Conservation (phyloP, 2,329 filamentous ascomycete species). For the Chrysoporthe austroafricana region DNA sequence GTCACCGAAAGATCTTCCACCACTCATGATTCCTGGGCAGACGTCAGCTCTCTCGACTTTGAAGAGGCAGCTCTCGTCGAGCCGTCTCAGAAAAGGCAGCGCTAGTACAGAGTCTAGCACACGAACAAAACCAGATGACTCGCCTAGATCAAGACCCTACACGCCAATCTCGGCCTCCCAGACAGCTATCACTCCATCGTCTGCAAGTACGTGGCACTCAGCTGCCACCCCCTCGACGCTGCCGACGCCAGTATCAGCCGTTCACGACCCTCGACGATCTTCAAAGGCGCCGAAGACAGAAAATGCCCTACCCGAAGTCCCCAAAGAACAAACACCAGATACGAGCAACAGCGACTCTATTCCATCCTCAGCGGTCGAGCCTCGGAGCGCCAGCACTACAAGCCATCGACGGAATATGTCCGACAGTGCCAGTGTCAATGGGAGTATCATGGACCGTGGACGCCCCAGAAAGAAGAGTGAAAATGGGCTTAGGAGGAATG, state of each 20-base stretch:
- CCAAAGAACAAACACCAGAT: conserved; percentile 37
- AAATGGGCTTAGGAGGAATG: conserved; percentile 42
- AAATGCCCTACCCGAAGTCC: conserved; percentile 33
- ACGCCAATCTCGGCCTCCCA: conserved; percentile 49
- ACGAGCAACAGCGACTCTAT: conserved; percentile 30
- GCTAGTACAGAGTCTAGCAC: conserved; percentile 45
- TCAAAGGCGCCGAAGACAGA: conserved; percentile 50
- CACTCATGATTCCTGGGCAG: conserved; percentile 58
- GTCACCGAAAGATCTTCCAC: conserved; percentile 59
- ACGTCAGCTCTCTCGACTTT: conserved; percentile 38
- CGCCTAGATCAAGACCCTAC: conserved; percentile 50
- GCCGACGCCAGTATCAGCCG: conserved; percentile 56
- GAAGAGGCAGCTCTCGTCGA: conserved; percentile 46
- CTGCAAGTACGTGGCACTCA: conserved; percentile 43
- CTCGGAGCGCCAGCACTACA: conserved; percentile 32
- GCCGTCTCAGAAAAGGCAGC: conserved; percentile 51
- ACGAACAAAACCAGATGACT: conserved; percentile 50
- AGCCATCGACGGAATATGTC: conserved; percentile 59
- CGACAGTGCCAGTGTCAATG: conserved; percentile 59
- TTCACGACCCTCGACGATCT: conserved; percentile 47
- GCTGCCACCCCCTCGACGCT: conserved; percentile 43
- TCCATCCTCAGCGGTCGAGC: conserved; percentile 40
- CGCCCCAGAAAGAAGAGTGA: conserved; percentile 61
- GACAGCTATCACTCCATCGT: conserved; percentile 48
- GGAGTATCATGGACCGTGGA: conserved; percentile 63